phyloP scores from a whole-genome alignment of 2,329 filamentous ascomycete species.

The Aureobasidium zeae region DNA sequence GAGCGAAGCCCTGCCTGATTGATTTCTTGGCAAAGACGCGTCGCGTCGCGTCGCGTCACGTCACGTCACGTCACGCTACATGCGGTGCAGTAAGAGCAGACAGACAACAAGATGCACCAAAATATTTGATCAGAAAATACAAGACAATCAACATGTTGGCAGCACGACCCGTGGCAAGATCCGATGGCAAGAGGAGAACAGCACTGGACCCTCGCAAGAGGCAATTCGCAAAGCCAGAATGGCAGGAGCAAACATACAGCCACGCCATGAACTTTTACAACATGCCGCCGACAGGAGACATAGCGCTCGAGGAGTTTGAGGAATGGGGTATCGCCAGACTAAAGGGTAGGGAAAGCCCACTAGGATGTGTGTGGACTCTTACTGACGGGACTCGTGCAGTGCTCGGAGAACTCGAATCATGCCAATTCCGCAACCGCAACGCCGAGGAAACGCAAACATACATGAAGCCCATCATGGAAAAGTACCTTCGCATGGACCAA shows the following conservation, averaged over 20 bases:
- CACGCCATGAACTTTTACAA: slow-evolving; percentile 88
- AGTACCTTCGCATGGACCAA: slow-evolving; percentile 71
- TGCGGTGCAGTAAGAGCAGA: not conserved
- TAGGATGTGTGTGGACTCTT: not conserved
- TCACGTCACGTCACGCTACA: not conserved
- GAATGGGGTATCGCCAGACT: slow-evolving; percentile 95
- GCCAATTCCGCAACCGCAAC: slow-evolving; percentile 84
- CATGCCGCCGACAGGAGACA: slow-evolving; percentile 80
- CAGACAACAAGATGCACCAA: not conserved
- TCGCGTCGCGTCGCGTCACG: not conserved
- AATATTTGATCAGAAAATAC: not conserved
- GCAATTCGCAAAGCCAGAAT: slow-evolving; percentile 71
- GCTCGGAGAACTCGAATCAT: slow-evolving; percentile 82
- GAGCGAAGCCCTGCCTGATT: not conserved
- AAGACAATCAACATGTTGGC: slow-evolving; percentile 18
- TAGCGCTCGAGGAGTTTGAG: slow-evolving; percentile 94
- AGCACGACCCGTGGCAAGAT: slow-evolving; percentile 24
- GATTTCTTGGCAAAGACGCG: slow-evolving; percentile 1
- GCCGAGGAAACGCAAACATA: slow-evolving; percentile 72
- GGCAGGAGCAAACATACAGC: slow-evolving; percentile 69
- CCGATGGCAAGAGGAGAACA: slow-evolving; percentile 64
- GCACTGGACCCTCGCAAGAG: slow-evolving; percentile 71
- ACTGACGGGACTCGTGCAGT: slow-evolving; percentile 41
- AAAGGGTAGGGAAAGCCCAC: slow-evolving; percentile 46
- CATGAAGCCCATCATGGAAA: slow-evolving; percentile 78